phyloP scores from a whole-genome alignment of 805 yeast species.

The Zygoascus bituminiphila region DNA sequence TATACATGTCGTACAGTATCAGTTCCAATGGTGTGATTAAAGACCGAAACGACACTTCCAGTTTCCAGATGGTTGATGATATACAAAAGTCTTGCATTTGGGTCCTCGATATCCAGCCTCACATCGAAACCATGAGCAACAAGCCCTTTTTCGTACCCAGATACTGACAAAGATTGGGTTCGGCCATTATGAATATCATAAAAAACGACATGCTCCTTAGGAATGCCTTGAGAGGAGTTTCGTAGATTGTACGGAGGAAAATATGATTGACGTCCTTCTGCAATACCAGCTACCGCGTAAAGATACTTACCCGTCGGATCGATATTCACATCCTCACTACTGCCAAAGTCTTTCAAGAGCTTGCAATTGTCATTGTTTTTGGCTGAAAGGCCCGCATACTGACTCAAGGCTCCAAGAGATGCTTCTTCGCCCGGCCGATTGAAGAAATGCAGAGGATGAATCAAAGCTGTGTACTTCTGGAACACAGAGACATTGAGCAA shows the following conservation, averaged over 20 bases:
- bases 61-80: slow-evolving; percentile 8
- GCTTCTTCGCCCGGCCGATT: neutral
- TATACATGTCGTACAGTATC: slow-evolving; percentile 1
- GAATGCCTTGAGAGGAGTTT: neutral
- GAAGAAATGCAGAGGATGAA: neutral
- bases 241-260: neutral
- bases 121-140: neutral
- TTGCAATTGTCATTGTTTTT: neutral
- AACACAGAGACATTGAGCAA: neutral
- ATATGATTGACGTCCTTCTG: neutral
- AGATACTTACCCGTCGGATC: neutral
- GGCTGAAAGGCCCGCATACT: neutral
- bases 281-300: neutral
- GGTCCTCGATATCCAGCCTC: neutral
- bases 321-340: neutral
- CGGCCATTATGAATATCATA: neutral
- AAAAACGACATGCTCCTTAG: neutral
- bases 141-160: neutral
- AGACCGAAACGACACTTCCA: slow-evolving; percentile 4
- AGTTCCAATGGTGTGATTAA: slow-evolving; percentile 6
- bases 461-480: neutral
- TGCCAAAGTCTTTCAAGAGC: neutral
- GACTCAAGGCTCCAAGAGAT: neutral
- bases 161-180: neutral
- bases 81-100: neutral